Evolutionary conservation across 331 rosid species (phyloP), one percentile per base, ranked within the genome.

Genomic region (Quercus phellos): DNA sequence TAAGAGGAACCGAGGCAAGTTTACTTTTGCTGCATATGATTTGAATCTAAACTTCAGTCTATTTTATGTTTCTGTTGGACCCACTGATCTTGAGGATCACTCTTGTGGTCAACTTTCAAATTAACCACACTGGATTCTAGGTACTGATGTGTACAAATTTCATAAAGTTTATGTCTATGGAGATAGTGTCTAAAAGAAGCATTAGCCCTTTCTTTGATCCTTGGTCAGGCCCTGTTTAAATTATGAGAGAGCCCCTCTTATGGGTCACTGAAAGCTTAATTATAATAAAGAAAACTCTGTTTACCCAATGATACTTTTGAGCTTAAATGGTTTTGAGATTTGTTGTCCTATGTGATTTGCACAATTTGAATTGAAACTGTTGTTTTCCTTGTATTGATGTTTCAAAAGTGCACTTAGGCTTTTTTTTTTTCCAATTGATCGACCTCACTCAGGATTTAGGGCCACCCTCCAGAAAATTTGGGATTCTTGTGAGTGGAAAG

Each of bases 1-100:
- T 46, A 84, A 88, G 80, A 79, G 85, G 77, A 85, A 77, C 69
- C 90, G 97, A 83, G 97, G 98, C 80, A 87, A 87, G 88, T 84
- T 74, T 76, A 29, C 35, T 6, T 83, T 76, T 59, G 21, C 55
- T 78, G 53, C 55, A 32, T 68, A 13, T 69, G 54, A 71, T 67
- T 56, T 32, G 8, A 27, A 68, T 74, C 60, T 70, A 19, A 63
- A 77, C 51, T 70, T 22, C 51, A 18, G 18, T 74, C 63, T 67
- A 22, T 35, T 63, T 22, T 63, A 24, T 19, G 24, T 34, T 72
- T n/a, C 22, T 21, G 60, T 53, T 38, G 70, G 17, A 66, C 10
- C 22, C 26, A 9, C 19, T 66, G 46, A 58, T n/a, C 29, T 58
- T 58, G 30, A 9, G 64, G 64, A 58, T 27, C 64, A 58, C 24